These are phyloP conservation scores for Acacia confusa DNA, from an alignment of 306 rosid species.

Conservation along the genomic window DNA sequence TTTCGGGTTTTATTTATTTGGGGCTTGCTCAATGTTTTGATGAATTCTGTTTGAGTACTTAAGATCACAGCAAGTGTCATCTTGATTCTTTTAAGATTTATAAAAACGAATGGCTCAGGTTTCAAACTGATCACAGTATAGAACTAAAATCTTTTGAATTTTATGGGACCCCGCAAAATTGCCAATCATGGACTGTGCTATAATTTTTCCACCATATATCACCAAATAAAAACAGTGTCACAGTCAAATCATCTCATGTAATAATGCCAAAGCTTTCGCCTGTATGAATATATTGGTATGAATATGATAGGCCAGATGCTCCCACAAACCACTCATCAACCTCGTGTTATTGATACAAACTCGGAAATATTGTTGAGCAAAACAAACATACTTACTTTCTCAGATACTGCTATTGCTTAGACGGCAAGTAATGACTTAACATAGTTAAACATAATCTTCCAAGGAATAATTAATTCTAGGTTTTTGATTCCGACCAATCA, in stretches of 20 bases:
- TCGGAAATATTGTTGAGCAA: slow-evolving; percentile 26
- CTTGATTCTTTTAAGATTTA: neutral
- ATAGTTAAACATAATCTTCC: slow-evolving; percentile 42
- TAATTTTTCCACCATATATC: slow-evolving; percentile 36
- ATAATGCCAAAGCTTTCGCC: neutral
- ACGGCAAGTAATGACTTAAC: slow-evolving; percentile 51
- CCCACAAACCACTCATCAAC: neutral
- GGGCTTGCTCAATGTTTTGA: neutral
- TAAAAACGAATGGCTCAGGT: neutral
- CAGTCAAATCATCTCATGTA: neutral
- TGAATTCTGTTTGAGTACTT: neutral
- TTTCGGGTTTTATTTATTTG: neutral
- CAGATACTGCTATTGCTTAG: slow-evolving; percentile 36
- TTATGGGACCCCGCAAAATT: neutral
- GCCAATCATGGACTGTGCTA: slow-evolving; percentile 36
- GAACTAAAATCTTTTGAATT: neutral
- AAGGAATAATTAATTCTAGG: slow-evolving; percentile 37
- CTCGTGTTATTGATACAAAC: slow-evolving; percentile 17
- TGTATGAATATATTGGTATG: neutral
- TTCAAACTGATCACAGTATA: neutral
- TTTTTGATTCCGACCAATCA: slow-evolving; percentile 59
- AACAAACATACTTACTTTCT: neutral
- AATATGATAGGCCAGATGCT: neutral
- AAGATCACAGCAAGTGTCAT: neutral
- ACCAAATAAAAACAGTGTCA: slow-evolving; percentile 22